Evolutionary conservation across 2,329 filamentous ascomycete genomes (phyloP), one percentile per base, ranked within the genome.

Genomic region (Fusarium pseudoanthophilum): DNA sequence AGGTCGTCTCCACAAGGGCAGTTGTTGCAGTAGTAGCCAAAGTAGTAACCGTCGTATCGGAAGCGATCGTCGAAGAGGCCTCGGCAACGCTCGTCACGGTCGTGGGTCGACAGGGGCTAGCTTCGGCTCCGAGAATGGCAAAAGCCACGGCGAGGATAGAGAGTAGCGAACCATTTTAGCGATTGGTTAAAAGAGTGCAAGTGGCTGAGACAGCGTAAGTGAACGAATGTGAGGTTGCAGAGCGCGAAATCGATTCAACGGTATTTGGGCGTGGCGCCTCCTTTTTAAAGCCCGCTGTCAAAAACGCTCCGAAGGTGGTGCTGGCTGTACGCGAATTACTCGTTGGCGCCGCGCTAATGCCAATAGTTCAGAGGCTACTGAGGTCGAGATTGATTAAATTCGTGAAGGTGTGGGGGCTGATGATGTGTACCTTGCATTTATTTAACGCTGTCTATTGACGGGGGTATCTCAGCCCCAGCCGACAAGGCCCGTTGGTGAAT

Each of bases 91-190:
- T 63, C 18, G 58, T 53, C 13, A 5, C 21, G 0, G 43, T 28
- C 1, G 45, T 34, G 7, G 61, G 61, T 5, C 58, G 37, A 9
- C 61, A 64, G 3, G 61, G 61, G 5, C 61, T 5, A 7, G 61
- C 61, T 32, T 63, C 45, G 18, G 45, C 58, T 53, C 61, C 45
- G 32, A 63, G 58, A 6, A 63, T 32, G 5, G 26, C 18, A 7
- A 63, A 13, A 4, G 58, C 45, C 15, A 45, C 37, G 0, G 45
- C 20, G 7, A 64, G n/a, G 7, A 64, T 26, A 26, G 26, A 26
- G 26, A 37, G 14, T 2, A 30, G 4, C 13, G n/a, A 45, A 63
- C 37, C 61, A 64, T 64, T 11, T 7, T 32, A 3, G 2, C 8
- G 4, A 24, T 30, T n/a, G 8, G 3, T 37, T 11, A 32, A 64